Evolutionary conservation across 768 basidiomycete species (phyloP).

Genomic region (Neoboletus brunneissimus): DNA sequence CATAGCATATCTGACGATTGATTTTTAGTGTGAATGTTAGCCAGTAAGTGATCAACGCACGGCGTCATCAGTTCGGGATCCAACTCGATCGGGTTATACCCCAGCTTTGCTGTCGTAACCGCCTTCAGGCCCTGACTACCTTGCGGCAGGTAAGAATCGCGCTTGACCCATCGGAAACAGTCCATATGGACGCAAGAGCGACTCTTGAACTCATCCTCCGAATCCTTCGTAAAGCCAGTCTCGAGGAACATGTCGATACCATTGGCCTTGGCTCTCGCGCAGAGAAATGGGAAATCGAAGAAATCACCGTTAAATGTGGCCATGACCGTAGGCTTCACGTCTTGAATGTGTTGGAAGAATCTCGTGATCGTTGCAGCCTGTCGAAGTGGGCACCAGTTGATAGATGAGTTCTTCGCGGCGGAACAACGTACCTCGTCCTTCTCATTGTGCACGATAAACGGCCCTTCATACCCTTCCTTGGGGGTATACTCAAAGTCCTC

Average conservation of each 20-base stretch:
- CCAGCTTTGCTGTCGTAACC: slow-evolving; percentile 92
- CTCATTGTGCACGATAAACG: slow-evolving; percentile 94
- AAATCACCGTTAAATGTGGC: slow-evolving; percentile 99
- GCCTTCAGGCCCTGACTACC: slow-evolving; percentile 98
- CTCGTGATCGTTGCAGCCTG: slow-evolving; percentile 78
- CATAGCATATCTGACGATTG: slow-evolving; percentile 72
- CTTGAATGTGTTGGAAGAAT: slow-evolving; percentile 93
- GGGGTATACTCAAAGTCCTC: slow-evolving; percentile 99
- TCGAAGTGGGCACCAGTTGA: background rate
- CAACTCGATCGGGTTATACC: slow-evolving; percentile 94
- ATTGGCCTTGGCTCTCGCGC: slow-evolving; percentile 77
- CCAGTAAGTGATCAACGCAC: slow-evolving; percentile 46
- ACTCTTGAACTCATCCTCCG: slow-evolving; percentile 94
- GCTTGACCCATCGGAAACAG: slow-evolving; percentile 99
- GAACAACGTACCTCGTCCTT: slow-evolving; percentile 68
- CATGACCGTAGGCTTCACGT: slow-evolving; percentile 93
- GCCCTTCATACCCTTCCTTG: slow-evolving; percentile 95
- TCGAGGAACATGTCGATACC: slow-evolving; percentile 97
- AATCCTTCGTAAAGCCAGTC: slow-evolving; percentile 88
- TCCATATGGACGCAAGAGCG: slow-evolving; percentile 96
- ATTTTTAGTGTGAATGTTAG: background rate
- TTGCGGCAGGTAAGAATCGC: slow-evolving; percentile 97
- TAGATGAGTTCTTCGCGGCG: background rate
- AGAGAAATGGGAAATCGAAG: slow-evolving; percentile 98
- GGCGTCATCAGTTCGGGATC: slow-evolving; percentile 99